Conservation (phyloP, 2,329 filamentous ascomycete species). For the Alternaria infectoria region DNA sequence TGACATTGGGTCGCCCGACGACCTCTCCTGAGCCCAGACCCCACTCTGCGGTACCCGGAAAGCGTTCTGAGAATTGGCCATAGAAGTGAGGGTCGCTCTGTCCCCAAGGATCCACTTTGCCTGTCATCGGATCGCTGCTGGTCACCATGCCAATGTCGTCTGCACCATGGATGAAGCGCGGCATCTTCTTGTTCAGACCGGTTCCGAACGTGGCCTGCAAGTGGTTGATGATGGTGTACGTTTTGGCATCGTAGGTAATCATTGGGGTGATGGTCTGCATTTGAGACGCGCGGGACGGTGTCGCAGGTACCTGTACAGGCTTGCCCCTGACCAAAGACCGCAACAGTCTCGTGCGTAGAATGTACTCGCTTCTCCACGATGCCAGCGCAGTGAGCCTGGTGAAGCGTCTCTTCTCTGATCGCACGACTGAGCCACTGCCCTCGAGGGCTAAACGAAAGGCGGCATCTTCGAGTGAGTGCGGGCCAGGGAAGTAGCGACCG, state of each 20-base stretch:
- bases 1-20: conserved; percentile 79
- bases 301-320: conserved; percentile 63
- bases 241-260: conserved; percentile 83
- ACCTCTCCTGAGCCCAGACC: conserved; percentile 78
- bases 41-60: conserved; percentile 74
- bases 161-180: conserved; percentile 82
- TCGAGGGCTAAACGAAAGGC: conserved; percentile 54
- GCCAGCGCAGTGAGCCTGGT: conserved; percentile 79
- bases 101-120: conserved; percentile 82
- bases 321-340: conserved; percentile 83
- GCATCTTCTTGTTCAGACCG: conserved; percentile 70
- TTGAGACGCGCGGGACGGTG: conserved; percentile 61
- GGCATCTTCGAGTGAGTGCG: conserved; percentile 60
- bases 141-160: conserved; percentile 80
- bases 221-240: conserved; percentile 79
- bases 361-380: conserved; percentile 97
- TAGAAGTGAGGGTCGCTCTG: conserved; percentile 76
- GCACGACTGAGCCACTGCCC: conserved; percentile 54
- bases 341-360: conserved; percentile 82
- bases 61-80: conserved; percentile 78
- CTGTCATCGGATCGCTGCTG: conserved; percentile 77
- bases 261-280: conserved; percentile 74
- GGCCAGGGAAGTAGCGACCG: conserved; percentile 84
- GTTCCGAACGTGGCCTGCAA: conserved; percentile 78
- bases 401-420: conserved; percentile 79